Evolutionary conservation across 2,329 filamentous ascomycete species (phyloP), one percentile per base, ranked within the genome.

Genomic region (Xylaria hypoxylon): DNA sequence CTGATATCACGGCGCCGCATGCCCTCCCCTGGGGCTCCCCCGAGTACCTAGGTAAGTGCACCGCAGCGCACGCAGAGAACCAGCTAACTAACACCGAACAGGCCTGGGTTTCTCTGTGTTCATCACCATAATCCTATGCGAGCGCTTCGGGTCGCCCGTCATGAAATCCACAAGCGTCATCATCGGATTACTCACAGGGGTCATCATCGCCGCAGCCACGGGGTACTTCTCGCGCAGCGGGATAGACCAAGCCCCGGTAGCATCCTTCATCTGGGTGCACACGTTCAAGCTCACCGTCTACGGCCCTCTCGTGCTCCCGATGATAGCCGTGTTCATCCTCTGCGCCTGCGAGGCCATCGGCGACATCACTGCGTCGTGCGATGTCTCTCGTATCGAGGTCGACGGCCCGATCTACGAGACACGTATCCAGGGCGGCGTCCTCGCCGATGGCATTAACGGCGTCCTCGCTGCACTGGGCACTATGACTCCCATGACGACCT

Each of bases 111-210:
- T 96, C 80, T 88, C 88, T 50, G 92, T 94, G 40, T 95, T 95
- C 75, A 72, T 91, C 50, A 91, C 90, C 31, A 95, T 96, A 75
- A 90, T 96, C 67, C 76, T 95, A 13, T 92, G 91, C 76, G 92
- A 96, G 78, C 87, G 92, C 11, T 94, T 94, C 72, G 93, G 93
- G 1, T 86, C 91, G 0, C 92, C 93, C 0, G 91, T 96, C 70
- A 94, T 96, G 91, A 94, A 94, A 76, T 92, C 89, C 2, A 91
- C 88, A 7, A 89, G 90, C 33, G 92, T 95, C 35, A 87, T 94
- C 47, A 83, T 93, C 62, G 92, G 92, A 15, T 83, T 94, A 5
- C 84, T 93, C 0, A 83, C 90, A 1, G 92, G 92, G 51, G 94
- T 92, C 79, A 90, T 94, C 73, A 91, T 96, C 67, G 92, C 91